phyloP scores from a whole-genome alignment of 1,284 basidiomycete species.

The Marasmius oreades region DNA sequence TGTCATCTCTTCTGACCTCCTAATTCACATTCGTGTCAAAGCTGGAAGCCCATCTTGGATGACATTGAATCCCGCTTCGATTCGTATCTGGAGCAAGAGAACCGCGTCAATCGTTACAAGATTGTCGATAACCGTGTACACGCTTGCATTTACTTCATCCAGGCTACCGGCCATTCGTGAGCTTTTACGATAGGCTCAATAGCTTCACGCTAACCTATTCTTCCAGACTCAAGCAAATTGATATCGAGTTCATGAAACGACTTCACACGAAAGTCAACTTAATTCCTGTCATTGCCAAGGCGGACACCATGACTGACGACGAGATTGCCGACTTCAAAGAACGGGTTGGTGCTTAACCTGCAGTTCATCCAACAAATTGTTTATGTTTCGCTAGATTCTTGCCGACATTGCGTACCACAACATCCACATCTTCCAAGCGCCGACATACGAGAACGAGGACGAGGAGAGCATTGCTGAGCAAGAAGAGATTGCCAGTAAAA shows the following conservation, averaged over 20 bases:
- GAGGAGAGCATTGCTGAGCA: conserved; percentile 95
- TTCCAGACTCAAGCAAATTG: conserved; percentile 86
- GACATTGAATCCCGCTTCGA: conserved; percentile 97
- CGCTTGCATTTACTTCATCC: conserved; percentile 96
- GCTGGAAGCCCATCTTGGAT: conserved; percentile 97
- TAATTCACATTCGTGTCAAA: conserved; percentile 29
- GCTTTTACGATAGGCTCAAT: conserved; percentile 27
- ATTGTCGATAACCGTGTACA: conserved; percentile 87
- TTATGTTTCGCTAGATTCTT: conserved; percentile 58
- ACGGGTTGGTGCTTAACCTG: conserved; percentile 51
- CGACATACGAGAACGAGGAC: conserved; percentile 94
- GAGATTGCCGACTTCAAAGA: conserved; percentile 91
- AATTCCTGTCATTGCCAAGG: conserved; percentile 95
- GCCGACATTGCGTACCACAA: conserved; percentile 90
- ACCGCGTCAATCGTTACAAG: conserved; percentile 90
- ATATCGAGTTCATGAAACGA: conserved; percentile 96
- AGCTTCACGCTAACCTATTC: conserved; percentile 11
- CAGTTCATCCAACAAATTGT: conserved; percentile 6
- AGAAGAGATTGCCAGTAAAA: conserved; percentile 94
- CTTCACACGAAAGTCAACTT: conserved; percentile 96
- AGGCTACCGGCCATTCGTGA: conserved; percentile 95
- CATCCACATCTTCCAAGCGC: conserved; percentile 95
- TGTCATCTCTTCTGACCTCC: conserved; percentile 14
- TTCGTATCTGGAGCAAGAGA: conserved; percentile 95
- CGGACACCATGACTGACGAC: conserved; percentile 95